Evolutionary conservation across 2,329 filamentous ascomycete species (phyloP).

Genomic region (Helotiales sp.): DNA sequence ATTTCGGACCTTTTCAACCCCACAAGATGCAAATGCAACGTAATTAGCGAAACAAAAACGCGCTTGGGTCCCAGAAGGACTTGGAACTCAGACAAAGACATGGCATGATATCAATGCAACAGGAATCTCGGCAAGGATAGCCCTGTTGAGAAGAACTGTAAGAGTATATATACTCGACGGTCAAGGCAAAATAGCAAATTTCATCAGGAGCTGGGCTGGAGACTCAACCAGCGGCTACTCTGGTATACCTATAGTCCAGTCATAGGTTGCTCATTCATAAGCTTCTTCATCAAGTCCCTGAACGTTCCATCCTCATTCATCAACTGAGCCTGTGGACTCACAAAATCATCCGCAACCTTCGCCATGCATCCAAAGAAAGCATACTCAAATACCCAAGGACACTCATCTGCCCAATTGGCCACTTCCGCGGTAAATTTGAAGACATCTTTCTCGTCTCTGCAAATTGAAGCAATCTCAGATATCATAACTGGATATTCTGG

Average conservation of each 20-base stretch:
- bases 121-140: too few species aligned
- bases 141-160: too few species aligned
- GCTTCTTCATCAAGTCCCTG: slow-evolving; percentile 42
- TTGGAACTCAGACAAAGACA: too few species aligned
- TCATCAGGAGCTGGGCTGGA: too few species aligned
- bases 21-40: too few species aligned
- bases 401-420: slow-evolving; percentile 50
- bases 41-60: too few species aligned
- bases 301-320: slow-evolving; percentile 50
- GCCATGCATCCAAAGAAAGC: slow-evolving; percentile 52
- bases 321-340: slow-evolving; percentile 52
- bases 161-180: too few species aligned
- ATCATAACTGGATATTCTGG: slow-evolving; percentile 46
- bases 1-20: too few species aligned
- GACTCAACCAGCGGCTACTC: too few species aligned
- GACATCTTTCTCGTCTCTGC: slow-evolving; percentile 46
- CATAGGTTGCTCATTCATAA: slow-evolving; percentile 38
- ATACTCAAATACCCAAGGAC: slow-evolving; percentile 51
- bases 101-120: too few species aligned
- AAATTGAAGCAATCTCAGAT: slow-evolving; percentile 50
- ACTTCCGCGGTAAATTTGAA: slow-evolving; percentile 47
- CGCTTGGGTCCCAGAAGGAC: too few species aligned
- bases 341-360: slow-evolving; percentile 49
- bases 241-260: not conserved
- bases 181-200: too few species aligned